Percentiles rank a stretch among this genome's conserved stretches.
Conservation (phyloP, 345 rosid species). For the Bruguiera gymnorhiza region DNA sequence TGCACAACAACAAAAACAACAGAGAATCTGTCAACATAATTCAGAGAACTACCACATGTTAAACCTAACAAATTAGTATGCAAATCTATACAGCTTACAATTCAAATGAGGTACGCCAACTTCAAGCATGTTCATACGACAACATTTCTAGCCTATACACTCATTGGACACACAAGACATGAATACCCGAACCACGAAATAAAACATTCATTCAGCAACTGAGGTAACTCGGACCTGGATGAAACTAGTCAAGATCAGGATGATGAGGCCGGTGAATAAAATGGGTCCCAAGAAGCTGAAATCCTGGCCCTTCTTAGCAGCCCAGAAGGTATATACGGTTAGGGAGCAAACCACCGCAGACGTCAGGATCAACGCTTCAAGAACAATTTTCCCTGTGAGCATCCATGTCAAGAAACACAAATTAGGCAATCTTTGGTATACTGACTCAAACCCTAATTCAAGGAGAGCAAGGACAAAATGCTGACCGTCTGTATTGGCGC, state of each 20-base stretch:
- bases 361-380: slow-evolving; percentile 86
- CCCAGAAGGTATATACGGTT: slow-evolving; percentile 97
- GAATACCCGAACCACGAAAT: too few species aligned
- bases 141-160: too few species aligned
- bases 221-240: slow-evolving; percentile 61
- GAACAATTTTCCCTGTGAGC: slow-evolving; percentile 88
- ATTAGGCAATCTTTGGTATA: neutral
- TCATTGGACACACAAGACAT: too few species aligned
- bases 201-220: neutral
- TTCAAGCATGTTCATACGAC: too few species aligned
- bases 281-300: slow-evolving; percentile 88
- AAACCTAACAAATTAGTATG: neutral
- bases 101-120: too few species aligned
- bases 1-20: slow-evolving; percentile 59
- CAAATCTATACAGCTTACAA: too few species aligned
- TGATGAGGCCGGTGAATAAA: slow-evolving; percentile 75
- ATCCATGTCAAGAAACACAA: neutral
- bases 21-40: neutral
- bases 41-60: neutral
- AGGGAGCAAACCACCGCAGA: slow-evolving; percentile 73
- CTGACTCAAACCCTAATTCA: neutral
- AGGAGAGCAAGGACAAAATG: neutral
- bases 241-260: slow-evolving; percentile 73
- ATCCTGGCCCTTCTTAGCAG: slow-evolving; percentile 90
- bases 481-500: slow-evolving; percentile 88